Percentiles rank a stretch among this genome's conserved stretches.
These are phyloP conservation scores for Penicillium sp. DNA, from an alignment of 2,329 filamentous ascomycete genomes.

Conservation along the genomic window DNA sequence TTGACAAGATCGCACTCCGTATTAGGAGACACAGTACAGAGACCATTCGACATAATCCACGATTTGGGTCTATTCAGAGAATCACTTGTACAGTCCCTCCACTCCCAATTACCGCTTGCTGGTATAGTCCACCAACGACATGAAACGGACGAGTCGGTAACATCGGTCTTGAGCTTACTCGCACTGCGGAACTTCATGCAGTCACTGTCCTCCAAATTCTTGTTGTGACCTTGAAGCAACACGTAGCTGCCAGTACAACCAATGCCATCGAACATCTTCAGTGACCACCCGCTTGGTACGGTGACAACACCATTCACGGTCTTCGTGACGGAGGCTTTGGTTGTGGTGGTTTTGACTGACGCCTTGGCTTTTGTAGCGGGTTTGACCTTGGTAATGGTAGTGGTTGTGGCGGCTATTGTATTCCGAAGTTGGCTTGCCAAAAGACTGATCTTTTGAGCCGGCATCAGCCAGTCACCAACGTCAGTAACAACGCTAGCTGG, in stretches of 20 bases:
- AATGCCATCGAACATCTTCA: not conserved
- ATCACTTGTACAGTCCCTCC: not conserved
- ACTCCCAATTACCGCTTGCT: not conserved
- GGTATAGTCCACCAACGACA: not conserved
- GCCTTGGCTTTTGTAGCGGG: too few relatives aligned
- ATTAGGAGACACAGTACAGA: constrained; percentile 1
- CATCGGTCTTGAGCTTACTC: not conserved
- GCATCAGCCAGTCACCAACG: not conserved
- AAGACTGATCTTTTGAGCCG: not conserved
- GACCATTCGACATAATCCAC: constrained; percentile 2
- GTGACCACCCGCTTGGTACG: not conserved
- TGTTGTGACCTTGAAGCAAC: constrained; percentile 1
- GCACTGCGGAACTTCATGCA: not conserved
- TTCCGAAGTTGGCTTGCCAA: not conserved
- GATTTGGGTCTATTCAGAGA: not conserved
- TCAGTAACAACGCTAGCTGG: not conserved
- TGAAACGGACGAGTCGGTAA: not conserved
- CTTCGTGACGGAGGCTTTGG: not conserved
- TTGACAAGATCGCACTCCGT: not conserved
- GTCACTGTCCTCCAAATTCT: not conserved
- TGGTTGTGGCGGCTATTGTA: not conserved
- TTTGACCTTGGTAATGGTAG: too few relatives aligned
- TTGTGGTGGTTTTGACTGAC: not conserved
- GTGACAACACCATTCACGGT: not conserved
- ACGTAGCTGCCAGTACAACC: not conserved